Percentiles rank a stretch among this genome's conserved stretches.
phyloP scores from a whole-genome alignment of 441 rosid genomes.

The Adansonia gregorii region DNA sequence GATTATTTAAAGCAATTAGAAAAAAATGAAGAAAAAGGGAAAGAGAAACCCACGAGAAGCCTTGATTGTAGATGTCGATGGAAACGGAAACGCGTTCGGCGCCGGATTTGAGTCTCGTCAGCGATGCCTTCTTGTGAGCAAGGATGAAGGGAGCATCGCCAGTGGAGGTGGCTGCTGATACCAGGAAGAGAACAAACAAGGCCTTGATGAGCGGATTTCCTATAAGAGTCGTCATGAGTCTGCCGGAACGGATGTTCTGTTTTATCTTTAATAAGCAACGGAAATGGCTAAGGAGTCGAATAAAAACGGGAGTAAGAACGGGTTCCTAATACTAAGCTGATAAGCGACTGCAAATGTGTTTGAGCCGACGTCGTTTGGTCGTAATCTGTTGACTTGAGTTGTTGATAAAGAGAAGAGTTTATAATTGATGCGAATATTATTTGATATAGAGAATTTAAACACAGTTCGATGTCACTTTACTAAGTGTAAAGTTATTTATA shows the following conservation, averaged over 20 bases:
- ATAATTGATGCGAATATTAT: too few species aligned
- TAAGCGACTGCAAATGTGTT: neutral
- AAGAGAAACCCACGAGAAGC: conserved; percentile 63
- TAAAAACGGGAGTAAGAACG: neutral
- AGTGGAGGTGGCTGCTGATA: conserved; percentile 53
- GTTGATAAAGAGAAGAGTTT: too few species aligned
- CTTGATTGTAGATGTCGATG: conserved; percentile 82
- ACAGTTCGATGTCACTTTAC: too few species aligned
- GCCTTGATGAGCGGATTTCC: conserved; percentile 38
- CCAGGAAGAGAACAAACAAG: conserved; percentile 44
- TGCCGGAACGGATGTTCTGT: neutral
- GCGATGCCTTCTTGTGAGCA: conserved; percentile 89
- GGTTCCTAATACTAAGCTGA: conserved; percentile 2
- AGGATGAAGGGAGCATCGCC: conserved; percentile 83
- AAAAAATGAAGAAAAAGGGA: neutral
- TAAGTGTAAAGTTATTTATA: too few species aligned
- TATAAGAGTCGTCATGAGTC: conserved; percentile 40
- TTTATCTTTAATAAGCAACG: neutral
- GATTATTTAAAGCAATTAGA: neutral
- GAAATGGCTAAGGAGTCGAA: neutral
- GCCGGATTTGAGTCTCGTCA: conserved; percentile 78
- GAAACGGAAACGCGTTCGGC: conserved; percentile 79
- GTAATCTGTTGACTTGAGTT: too few species aligned
- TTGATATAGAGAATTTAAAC: too few species aligned
- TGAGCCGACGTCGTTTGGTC: neutral